Conservation (phyloP, 768 basidiomycete species). For the Strobilomyces dryophilus region DNA sequence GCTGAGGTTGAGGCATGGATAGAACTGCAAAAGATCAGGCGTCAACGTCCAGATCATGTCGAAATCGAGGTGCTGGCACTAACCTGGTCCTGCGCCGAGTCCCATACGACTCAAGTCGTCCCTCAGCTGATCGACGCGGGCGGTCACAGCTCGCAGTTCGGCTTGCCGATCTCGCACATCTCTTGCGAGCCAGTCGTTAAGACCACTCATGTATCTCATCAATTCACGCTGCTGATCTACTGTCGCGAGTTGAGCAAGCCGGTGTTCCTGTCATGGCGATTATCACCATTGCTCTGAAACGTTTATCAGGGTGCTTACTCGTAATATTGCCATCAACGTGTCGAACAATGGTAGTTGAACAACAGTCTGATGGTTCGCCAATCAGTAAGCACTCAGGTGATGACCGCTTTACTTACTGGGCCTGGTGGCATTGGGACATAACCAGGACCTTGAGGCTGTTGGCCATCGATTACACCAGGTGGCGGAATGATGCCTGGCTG, state of each 20-base stretch:
- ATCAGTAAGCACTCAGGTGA: background rate
- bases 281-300: slow-evolving; percentile 3
- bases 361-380: slow-evolving; percentile 41
- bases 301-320: slow-evolving; percentile 39
- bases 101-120: slow-evolving; percentile 44
- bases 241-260: slow-evolving; percentile 65
- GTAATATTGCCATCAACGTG: slow-evolving; percentile 62
- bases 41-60: background rate
- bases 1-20: slow-evolving; percentile 22
- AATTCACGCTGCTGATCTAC: slow-evolving; percentile 77
- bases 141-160: slow-evolving; percentile 63
- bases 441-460: slow-evolving; percentile 23
- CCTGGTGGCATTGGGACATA: slow-evolving; percentile 48
- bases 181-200: slow-evolving; percentile 77
- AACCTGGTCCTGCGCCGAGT: slow-evolving; percentile 39
- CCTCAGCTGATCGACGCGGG: slow-evolving; percentile 50
- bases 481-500: slow-evolving; percentile 24
- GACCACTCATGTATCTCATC: slow-evolving; percentile 70
- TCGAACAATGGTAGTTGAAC: slow-evolving; percentile 66
- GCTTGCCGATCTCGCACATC: slow-evolving; percentile 78
- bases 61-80: slow-evolving; percentile 5
- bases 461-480: slow-evolving; percentile 23
- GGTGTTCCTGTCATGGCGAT: slow-evolving; percentile 57
- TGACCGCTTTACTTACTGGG: slow-evolving; percentile 41
- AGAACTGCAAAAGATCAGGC: slow-evolving; percentile 11